Conservation (phyloP, 2,329 filamentous ascomycete species). For the Calonectria pauciramosa region DNA sequence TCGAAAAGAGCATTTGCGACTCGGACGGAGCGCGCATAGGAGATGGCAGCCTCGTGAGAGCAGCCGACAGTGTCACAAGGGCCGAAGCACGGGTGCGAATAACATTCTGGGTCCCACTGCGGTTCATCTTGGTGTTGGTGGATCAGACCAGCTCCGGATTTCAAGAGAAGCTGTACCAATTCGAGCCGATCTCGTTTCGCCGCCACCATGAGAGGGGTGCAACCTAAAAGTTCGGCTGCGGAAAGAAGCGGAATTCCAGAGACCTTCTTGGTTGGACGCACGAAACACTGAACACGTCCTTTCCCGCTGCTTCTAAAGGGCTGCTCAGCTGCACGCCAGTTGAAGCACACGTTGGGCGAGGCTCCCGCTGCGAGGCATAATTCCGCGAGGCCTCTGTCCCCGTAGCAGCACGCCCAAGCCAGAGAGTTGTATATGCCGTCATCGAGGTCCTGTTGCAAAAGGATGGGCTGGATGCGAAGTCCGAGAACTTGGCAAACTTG, state of each 20-base stretch:
- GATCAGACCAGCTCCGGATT: not conserved
- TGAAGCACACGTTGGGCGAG: not conserved
- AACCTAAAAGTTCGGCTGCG: not conserved
- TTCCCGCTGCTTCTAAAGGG: no score
- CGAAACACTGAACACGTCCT: not conserved
- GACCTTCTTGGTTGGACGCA: not conserved
- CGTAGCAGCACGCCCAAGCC: conserved; percentile 10
- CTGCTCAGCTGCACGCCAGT: not conserved
- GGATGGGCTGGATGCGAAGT: not conserved
- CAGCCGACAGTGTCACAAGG: not conserved
- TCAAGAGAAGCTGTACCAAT: conserved; percentile 9
- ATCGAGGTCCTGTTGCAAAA: not conserved
- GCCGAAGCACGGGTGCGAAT: not conserved
- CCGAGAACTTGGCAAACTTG: not conserved
- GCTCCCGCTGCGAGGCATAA: not conserved
- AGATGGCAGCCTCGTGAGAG: not conserved
- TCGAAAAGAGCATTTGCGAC: not conserved
- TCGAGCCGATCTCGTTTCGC: not conserved
- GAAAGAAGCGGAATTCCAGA: not conserved
- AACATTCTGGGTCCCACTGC: not conserved
- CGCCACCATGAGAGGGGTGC: not conserved
- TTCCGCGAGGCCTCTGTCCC: not conserved
- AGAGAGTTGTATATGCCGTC: conserved; percentile 10
- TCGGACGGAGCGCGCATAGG: not conserved
- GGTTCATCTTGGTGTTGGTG: not conserved